Percentiles rank a stretch among this genome's conserved stretches.
Evolutionary conservation across 2,329 filamentous ascomycete genomes (phyloP).

Genomic region (Stylonectria norvegica): DNA sequence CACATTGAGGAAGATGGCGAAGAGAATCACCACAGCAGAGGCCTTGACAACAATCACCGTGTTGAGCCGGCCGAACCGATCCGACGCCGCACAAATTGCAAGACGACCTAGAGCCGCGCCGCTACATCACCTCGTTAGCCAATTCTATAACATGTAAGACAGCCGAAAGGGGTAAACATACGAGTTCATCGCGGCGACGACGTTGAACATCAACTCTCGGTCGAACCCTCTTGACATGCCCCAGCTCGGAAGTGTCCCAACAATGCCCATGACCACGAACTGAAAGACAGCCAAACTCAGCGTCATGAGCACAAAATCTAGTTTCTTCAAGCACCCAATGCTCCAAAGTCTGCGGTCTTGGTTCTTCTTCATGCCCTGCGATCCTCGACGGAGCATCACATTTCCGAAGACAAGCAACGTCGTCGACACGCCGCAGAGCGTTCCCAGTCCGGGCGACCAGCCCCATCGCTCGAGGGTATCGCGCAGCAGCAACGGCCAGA

Average conservation of each 20-base stretch:
- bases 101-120: slow-evolving; percentile 5
- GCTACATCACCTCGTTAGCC: too few species aligned
- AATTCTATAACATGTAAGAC: neutral
- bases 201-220: slow-evolving; percentile 4
- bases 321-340: slow-evolving; percentile 3
- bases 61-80: slow-evolving; percentile 10
- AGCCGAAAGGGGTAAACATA: neutral
- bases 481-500: slow-evolving; percentile 11
- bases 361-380: neutral
- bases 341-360: neutral
- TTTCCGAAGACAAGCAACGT: too few species aligned
- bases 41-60: slow-evolving; percentile 4
- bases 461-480: slow-evolving; percentile 5
- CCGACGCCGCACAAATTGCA: slow-evolving; percentile 2
- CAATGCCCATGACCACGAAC: slow-evolving; percentile 6
- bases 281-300: slow-evolving; percentile 5
- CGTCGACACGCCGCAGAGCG: too few species aligned
- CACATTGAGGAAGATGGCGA: slow-evolving; percentile 7
- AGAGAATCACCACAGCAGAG: slow-evolving; percentile 2
- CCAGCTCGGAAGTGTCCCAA: slow-evolving; percentile 8
- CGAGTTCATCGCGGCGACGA: slow-evolving; percentile 8
- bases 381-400: neutral
- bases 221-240: slow-evolving; percentile 2
- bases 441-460: slow-evolving; percentile 4
- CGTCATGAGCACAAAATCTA: slow-evolving; percentile 8